These are phyloP conservation scores for Fusarium oxysporum DNA, from an alignment of 2,329 filamentous ascomycete genomes.

Conservation along the genomic window DNA sequence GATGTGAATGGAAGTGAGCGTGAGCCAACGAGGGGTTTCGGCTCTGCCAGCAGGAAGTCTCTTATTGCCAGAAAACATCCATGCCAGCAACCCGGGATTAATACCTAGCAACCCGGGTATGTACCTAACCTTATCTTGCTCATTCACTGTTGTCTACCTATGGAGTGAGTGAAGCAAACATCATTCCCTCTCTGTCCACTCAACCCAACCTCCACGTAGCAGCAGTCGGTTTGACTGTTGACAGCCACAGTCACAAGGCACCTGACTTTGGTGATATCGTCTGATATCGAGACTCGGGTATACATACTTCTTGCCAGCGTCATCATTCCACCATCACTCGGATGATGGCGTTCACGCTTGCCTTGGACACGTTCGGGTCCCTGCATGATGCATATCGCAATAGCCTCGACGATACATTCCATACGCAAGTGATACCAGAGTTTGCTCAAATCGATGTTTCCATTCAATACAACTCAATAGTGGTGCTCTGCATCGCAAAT, in stretches of 20 bases:
- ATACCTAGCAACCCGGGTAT: neutral
- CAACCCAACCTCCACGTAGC: neutral
- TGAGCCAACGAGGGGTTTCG: constrained; percentile 4
- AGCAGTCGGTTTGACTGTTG: neutral
- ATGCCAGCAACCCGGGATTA: neutral
- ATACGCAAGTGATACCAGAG: neutral
- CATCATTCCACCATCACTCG: neutral
- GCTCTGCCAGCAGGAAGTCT: constrained; percentile 14
- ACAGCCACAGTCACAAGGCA: neutral
- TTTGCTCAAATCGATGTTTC: neutral
- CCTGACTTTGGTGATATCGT: neutral
- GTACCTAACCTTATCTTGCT: neutral
- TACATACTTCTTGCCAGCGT: neutral
- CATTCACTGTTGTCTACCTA: neutral
- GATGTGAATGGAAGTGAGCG: neutral
- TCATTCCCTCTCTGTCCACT: neutral
- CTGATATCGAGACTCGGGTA: neutral
- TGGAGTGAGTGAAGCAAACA: neutral
- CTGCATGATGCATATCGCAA: constrained; percentile 13
- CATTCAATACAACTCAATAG: neutral
- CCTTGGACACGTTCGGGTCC: constrained; percentile 7
- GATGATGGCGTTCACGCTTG: neutral
- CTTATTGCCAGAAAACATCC: constrained; percentile 7
- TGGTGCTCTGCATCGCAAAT: neutral
- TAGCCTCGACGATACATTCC: neutral